Evolutionary conservation across 805 yeast genomes (phyloP).

Genomic region (Zygosaccharomyces bailii): DNA sequence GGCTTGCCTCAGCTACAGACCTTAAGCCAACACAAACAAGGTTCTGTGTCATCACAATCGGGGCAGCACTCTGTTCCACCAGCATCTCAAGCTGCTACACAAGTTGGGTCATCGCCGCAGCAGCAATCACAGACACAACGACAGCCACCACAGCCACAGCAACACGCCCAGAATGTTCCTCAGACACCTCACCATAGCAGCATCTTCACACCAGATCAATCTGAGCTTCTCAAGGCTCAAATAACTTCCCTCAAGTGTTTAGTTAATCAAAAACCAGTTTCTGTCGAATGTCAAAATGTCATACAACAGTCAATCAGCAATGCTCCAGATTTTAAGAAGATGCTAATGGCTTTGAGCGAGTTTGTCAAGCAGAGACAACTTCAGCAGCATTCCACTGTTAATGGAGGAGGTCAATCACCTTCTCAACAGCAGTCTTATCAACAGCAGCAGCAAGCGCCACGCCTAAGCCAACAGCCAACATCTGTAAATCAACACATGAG

Average conservation of each 20-base stretch:
- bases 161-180: slow-evolving; percentile 9
- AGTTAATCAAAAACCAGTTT: slow-evolving; percentile 32
- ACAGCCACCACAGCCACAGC: slow-evolving; percentile 9
- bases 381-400: slow-evolving; percentile 3
- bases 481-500: slow-evolving; percentile 1
- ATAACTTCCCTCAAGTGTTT: slow-evolving; percentile 35
- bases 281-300: slow-evolving; percentile 26
- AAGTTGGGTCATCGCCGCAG: slow-evolving; percentile 6
- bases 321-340: slow-evolving; percentile 35
- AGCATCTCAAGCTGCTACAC: neutral
- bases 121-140: slow-evolving; percentile 13
- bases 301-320: slow-evolving; percentile 33
- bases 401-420: slow-evolving; percentile 2
- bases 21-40: slow-evolving; percentile 9
- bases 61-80: slow-evolving; percentile 1
- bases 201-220: slow-evolving; percentile 32
- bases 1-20: slow-evolving; percentile 8
- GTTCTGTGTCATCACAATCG: slow-evolving; percentile 4
- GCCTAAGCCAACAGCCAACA: neutral
- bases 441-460: slow-evolving; percentile 4
- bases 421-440: slow-evolving; percentile 6
- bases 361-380: slow-evolving; percentile 24
- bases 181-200: slow-evolving; percentile 11
- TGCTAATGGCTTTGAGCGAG: slow-evolving; percentile 31
- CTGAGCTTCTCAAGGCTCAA: slow-evolving; percentile 34